Evolutionary conservation across 148 eudicot genomes (phyloP), one percentile per base, ranked within the genome.

Genomic region (Chenopodium berlandieri): DNA sequence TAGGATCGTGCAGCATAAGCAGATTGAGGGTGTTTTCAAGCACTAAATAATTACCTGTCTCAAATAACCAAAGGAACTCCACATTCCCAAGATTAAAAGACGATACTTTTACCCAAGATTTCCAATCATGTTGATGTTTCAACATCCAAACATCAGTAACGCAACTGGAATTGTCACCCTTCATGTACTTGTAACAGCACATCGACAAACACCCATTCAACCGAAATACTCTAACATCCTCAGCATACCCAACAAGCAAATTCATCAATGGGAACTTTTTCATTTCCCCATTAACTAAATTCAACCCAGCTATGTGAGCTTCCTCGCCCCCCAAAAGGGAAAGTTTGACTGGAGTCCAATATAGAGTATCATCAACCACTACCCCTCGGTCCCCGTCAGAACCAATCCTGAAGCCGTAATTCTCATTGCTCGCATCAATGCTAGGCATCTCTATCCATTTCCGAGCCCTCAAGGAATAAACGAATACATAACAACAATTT

Each of bases 1-100:
- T 80, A 8, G 82, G 82, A 73, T 62, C 71, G 44, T 40, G 74
- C 10, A 80, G 71, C 60, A 37, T 72, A 40, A 80, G 77, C 14
- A 34, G 76, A 1, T 32, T 32, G 34, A 32, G 34, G 2, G 2
- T 32, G 2, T 32, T 32, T 32, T 32, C 34, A 32, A 1, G 2
- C 34, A 32, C 9, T 60, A 80, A 62, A 62, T 71, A 72, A 40
- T 80, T 73, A 1, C 82, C 77, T 1, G 71, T 62, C 70, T 72
- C 82, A 14, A 75, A 44, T 13, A 80, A 23, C 20, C 71, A 27
- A n/a, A 65, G 9, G 13, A 25, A 23, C 9, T 17, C 11, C 17
- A 44, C 1, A 4, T 13, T 20, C 16, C 13, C 9, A 31, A 13
- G 1, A 0, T 30, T 68, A 4, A 68, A 1, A 68, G 44, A 13